Evolutionary conservation across 106 monocot genomes (phyloP), one percentile per base, ranked within the genome.

Genomic region (Allium fistulosum): DNA sequence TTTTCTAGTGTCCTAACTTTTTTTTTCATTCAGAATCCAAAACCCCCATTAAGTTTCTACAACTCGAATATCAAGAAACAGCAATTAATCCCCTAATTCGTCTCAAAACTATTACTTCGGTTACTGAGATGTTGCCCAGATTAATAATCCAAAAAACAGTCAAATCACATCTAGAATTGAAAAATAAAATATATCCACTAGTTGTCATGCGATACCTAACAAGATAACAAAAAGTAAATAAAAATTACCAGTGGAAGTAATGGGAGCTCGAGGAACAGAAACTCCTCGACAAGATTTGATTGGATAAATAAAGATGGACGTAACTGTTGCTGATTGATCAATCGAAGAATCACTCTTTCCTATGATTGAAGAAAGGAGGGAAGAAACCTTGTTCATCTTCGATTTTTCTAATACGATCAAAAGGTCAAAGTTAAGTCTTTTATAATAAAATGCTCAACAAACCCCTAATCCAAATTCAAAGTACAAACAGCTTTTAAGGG

Each of bases 221-320:
- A 48, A 50, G 26, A 51, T 17, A 66, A 66, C 53, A 55, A 18
- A 27, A 9, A 45, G 26, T 45, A 67, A 74, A 28, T 27, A 59
- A 68, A 11, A 16, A 11, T 27, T 71, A 99, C 97, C 97, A 46
- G 92, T 90, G 58, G 92, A 72, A 61, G 83, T 66, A 69, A 99
- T 48, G 61, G 70, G 53, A 9, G 92, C 92, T 57, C 83, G 70
- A 37, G 92, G 69, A 49, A 92, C 87, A 17, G 92, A 87, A 61
- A 99, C 87, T 1, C 89, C 97, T 17, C 92, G 72, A 69, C 97
- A 99, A 8, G 92, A 86, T 63, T 99, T 99, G 74, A 99, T 81
- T 11, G 97, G 97, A 75, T 99, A 99, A 48, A 99, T 61, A 72
- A 87, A 80, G 78, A 99, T 89, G 63, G 80, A 76, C 17, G 82